Conservation (phyloP, 2,329 filamentous ascomycete species). For the Tolypocladium nubicola region DNA sequence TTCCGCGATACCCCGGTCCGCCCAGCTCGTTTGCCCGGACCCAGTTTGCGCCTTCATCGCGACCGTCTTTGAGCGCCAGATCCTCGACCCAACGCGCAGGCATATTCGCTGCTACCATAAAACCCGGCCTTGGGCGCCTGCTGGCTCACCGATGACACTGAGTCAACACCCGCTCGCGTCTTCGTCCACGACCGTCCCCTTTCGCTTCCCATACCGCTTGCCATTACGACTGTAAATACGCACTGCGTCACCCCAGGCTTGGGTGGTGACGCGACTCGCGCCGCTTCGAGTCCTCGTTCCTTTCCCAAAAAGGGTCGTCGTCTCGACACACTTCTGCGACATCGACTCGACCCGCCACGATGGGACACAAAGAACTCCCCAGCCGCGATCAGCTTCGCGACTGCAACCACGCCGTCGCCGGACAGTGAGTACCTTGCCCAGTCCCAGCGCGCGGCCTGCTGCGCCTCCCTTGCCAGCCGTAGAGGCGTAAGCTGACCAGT, state of each 20-base stretch:
- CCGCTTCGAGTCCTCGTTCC: not conserved
- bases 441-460: not conserved
- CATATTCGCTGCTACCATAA: not conserved
- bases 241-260: not conserved
- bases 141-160: not conserved
- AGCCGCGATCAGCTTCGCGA: constrained; percentile 51
- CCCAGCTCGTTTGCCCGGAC: not conserved
- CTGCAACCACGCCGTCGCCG: constrained; percentile 69
- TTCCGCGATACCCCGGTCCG: not conserved
- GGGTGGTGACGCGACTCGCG: not conserved
- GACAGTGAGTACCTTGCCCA: constrained; percentile 54
- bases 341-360: constrained; percentile 6
- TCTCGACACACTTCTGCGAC: not conserved
- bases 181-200: not conserved
- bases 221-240: not conserved
- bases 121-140: not conserved
- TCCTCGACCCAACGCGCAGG: not conserved
- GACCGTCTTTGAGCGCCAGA: not conserved
- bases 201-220: not conserved
- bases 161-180: not conserved
- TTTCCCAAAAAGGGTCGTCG: not conserved
- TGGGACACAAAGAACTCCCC: constrained; percentile 31
- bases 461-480: constrained; percentile 1
- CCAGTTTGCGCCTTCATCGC: not conserved
- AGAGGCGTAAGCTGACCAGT: not conserved